Percentiles rank a stretch among this genome's conserved stretches.
Evolutionary conservation across 148 eudicot species (phyloP).

Genomic region (Nyssa sinensis): DNA sequence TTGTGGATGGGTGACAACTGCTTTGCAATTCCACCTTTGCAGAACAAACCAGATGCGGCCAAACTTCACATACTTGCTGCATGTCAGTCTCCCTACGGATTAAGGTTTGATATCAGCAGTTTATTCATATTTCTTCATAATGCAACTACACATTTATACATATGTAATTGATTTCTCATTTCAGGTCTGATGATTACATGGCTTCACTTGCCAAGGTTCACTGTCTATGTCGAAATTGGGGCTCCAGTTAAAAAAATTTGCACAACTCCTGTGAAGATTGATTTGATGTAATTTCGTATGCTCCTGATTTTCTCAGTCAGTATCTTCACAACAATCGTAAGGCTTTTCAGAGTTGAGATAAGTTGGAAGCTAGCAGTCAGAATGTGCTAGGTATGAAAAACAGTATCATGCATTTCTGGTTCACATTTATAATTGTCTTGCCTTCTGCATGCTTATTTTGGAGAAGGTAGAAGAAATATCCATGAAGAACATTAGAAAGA

Average conservation of each 20-base stretch:
- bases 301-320: background rate
- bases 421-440: background rate
- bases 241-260: conserved; percentile 18
- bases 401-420: background rate
- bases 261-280: background rate
- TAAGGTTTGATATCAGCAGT: conserved; percentile 43
- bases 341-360: background rate
- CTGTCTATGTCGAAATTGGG: conserved; percentile 77
- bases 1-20: background rate
- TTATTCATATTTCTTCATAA: background rate
- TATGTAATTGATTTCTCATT: background rate
- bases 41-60: conserved; percentile 60
- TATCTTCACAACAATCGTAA: background rate
- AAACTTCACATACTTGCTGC: conserved; percentile 65
- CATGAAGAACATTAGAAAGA: background rate
- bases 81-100: conserved; percentile 62
- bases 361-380: background rate
- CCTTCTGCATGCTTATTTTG: background rate
- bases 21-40: conserved; percentile 16
- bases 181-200: conserved; percentile 96
- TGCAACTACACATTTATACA: no score
- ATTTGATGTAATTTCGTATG: background rate
- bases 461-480: background rate
- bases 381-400: background rate
- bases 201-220: conserved; percentile 85